Percentiles rank a stretch among this genome's conserved stretches.
Conservation (phyloP, 2,329 filamentous ascomycete genomes). For the Nemania abortiva region DNA sequence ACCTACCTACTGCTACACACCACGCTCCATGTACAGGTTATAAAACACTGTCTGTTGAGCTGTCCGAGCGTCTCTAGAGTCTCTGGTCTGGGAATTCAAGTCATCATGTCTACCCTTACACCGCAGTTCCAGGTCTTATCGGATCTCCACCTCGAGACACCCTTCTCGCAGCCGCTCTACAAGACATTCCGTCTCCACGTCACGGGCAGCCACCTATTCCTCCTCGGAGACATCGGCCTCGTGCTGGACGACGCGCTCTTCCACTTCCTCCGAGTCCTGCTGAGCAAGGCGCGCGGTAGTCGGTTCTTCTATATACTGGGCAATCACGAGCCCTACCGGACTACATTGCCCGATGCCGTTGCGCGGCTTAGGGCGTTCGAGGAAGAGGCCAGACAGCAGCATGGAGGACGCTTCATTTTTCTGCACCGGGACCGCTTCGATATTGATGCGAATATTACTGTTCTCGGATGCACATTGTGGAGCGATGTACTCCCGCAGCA, state of each 20-base stretch:
- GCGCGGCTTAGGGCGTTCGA: conserved; percentile 28
- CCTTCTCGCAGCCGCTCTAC: conserved; percentile 17
- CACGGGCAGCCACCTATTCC: conserved; percentile 24
- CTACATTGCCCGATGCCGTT: conserved; percentile 23
- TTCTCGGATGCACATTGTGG: conserved; percentile 31
- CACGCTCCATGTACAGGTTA: too few species aligned
- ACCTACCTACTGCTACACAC: too few species aligned
- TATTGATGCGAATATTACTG: conserved; percentile 23
- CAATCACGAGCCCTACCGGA: conserved; percentile 29
- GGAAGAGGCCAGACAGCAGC: conserved; percentile 16
- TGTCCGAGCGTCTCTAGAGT: too few species aligned
- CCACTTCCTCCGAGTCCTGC: conserved; percentile 17
- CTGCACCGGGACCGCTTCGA: conserved; percentile 30
- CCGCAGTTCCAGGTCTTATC: conserved; percentile 28
- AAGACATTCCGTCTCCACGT: conserved; percentile 11
- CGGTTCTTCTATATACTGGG: conserved; percentile 31
- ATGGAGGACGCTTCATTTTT: conserved; percentile 28
- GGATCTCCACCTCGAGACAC: conserved; percentile 30
- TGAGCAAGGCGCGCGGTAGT: conserved; percentile 19
- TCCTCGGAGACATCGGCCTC: conserved; percentile 28
- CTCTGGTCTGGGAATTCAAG: too few species aligned
- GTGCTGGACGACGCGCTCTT: conserved; percentile 25
- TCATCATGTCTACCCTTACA: conserved; percentile 23
- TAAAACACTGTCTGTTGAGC: too few species aligned
- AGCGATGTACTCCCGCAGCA: conserved; percentile 15